These are phyloP conservation scores for Mycena venus DNA, from an alignment of 768 basidiomycete genomes.

Conservation along the genomic window DNA sequence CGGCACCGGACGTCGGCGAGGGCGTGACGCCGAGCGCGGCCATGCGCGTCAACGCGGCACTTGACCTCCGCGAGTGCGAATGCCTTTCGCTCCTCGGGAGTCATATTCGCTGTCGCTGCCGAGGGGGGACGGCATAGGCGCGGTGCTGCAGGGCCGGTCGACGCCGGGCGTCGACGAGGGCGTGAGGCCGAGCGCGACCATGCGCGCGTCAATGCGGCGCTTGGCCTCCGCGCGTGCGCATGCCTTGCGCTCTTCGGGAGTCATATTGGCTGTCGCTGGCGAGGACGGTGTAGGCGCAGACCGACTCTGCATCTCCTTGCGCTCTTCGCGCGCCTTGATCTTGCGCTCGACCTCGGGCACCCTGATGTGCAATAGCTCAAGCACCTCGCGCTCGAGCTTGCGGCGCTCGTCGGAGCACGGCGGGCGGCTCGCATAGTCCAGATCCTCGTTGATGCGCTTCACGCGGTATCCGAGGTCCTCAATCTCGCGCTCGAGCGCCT, in stretches of 20 bases:
- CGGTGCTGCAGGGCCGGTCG: too few relatives aligned
- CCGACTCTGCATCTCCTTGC: slow-evolving; percentile 65
- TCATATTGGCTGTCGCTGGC: slow-evolving; percentile 78
- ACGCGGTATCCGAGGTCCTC: slow-evolving; percentile 89
- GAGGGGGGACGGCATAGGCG: slow-evolving; percentile 65
- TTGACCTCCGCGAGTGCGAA: slow-evolving; percentile 86
- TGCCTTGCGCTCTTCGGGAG: slow-evolving; percentile 84
- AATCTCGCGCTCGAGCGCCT: slow-evolving; percentile 91
- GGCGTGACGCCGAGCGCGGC: slow-evolving; percentile 82
- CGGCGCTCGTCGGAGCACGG: slow-evolving; percentile 86
- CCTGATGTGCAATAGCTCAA: slow-evolving; percentile 89
- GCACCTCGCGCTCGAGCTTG: slow-evolving; percentile 88
- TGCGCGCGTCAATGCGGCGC: slow-evolving; percentile 86
- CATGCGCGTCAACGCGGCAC: slow-evolving; percentile 87
- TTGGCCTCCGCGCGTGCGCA: slow-evolving; percentile 86
- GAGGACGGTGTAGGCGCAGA: slow-evolving; percentile 68
- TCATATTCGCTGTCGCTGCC: slow-evolving; percentile 76
- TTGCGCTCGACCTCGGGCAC: slow-evolving; percentile 92
- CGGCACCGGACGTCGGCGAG: slow-evolving; percentile 45
- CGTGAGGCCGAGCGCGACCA: slow-evolving; percentile 85
- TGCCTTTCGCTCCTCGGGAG: slow-evolving; percentile 73
- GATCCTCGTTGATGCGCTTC: slow-evolving; percentile 88
- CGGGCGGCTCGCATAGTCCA: slow-evolving; percentile 88
- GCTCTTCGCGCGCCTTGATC: slow-evolving; percentile 83
- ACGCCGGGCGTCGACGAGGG: slow-evolving; percentile 40